Base-by-base conservation (phyloP, 2,329 filamentous ascomycete genomes). In the Colletotrichum noveboracense region DNA sequence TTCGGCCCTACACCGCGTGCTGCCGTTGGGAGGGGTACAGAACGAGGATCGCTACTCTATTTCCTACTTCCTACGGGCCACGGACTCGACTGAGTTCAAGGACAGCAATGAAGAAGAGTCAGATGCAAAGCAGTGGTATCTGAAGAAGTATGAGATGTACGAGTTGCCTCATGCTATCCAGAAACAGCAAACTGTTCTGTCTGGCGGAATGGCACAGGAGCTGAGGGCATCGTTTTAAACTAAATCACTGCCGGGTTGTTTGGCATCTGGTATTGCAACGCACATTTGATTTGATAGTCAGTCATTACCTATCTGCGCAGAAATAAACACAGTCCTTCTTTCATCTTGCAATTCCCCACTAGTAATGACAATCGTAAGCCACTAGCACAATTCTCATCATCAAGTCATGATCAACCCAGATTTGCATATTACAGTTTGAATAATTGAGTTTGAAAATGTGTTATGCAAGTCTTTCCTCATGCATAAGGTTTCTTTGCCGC, bases 1-100 rank as follows among this genome's bases (percentile, higher is more conserved):
- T 30, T 75, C 71, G 4, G 66, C 52, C 10, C 34, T 78, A 26
- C 77, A 77, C 58, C 71, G 76, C 14, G 77, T 78, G 2, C 24
- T 77, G 2, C 77, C 77, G 0, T 30, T 18, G 16, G 32, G 62
- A 16, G 21, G n/a, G 3, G 21, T 34, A 0, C 61, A 65, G 7
- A 34, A 65, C 2, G 61, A 65, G 61, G 66, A 77, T 56, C 70
- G 76, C 3, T 78, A 78, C 67, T 32, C 26, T 18, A 69, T 75
- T 24, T 34, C 67, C 18, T 77, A 72, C 55, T 77, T 77, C n/a
- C 8, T 71, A 9, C 48, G 77, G 21, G 48, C 71, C 13, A 60
- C 43, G 16, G 65, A 77, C 48, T 67, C 34, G 21, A 65, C n/a
- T 2, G 38, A 43, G 4, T 75, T 74, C 30, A 58, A 48, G 14